A percentile compares a stretch with the other conserved stretches of the same genome.
These are phyloP conservation scores for Syncephalastrum monosporum DNA, from an alignment of 371 early-diverging fungal species.

Conservation along the genomic window DNA sequence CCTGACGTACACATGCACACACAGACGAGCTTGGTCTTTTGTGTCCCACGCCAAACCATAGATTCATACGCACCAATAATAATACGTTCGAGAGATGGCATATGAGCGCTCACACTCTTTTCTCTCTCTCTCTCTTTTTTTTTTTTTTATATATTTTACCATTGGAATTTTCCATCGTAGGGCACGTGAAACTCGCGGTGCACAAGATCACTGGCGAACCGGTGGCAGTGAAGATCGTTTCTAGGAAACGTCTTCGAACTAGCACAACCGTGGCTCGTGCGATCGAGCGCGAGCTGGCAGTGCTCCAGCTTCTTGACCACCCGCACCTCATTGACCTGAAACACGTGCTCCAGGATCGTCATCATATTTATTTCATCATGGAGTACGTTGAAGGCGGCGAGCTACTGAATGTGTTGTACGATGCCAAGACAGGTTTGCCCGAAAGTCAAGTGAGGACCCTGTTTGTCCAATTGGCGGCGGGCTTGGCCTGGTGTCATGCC, in stretches of 20 bases:
- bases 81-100: too few relatives aligned
- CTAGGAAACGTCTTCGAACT: constrained; percentile 28
- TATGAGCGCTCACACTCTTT: neutral
- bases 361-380: constrained; percentile 35
- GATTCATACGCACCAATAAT: too few relatives aligned
- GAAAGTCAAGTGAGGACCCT: constrained; percentile 85
- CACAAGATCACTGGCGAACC: constrained; percentile 33
- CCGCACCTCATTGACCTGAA: constrained; percentile 62
- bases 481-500: constrained; percentile 89
- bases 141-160: neutral
- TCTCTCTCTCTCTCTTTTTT: too few relatives aligned
- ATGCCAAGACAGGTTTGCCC: constrained; percentile 11
- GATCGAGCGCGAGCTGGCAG: constrained; percentile 71
- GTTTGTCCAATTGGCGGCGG: constrained; percentile 92
- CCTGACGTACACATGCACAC: neutral
- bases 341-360: constrained; percentile 64
- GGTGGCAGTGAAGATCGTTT: constrained; percentile 45
- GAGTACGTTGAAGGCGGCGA: constrained; percentile 46
- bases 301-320: constrained; percentile 66
- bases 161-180: constrained; percentile 12
- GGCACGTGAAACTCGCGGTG: constrained; percentile 38
- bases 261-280: constrained; percentile 49
- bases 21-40: neutral
- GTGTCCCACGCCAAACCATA: neutral
- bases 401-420: constrained; percentile 25